Evolutionary conservation across 306 rosid species (phyloP).

Genomic region (cucumber (Cucumis sativus)): DNA sequence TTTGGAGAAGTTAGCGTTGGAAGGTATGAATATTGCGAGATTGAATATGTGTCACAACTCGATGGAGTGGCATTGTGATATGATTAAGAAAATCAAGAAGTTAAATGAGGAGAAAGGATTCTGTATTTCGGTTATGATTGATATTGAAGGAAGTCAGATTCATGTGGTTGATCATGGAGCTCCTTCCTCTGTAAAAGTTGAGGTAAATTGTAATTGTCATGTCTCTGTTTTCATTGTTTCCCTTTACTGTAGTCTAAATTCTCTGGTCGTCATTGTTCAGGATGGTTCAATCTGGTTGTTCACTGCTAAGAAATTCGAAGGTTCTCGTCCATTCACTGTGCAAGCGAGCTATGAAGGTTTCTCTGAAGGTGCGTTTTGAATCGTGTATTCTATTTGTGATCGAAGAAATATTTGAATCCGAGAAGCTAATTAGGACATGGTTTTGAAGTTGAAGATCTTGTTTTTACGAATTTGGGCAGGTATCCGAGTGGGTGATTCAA

Average conservation of each 20-base stretch:
- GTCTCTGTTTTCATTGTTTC: not conserved
- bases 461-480: conserved; percentile 22
- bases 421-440: not conserved
- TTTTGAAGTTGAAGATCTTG: not conserved
- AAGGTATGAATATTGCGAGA: conserved; percentile 85
- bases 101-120: conserved; percentile 55
- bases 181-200: conserved; percentile 65
- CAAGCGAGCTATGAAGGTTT: conserved; percentile 61
- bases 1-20: conserved; percentile 63
- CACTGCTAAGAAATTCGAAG: conserved; percentile 50
- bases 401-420: not conserved
- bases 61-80: conserved; percentile 68
- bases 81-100: conserved; percentile 59
- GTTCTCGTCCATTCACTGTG: conserved; percentile 63
- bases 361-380: conserved; percentile 39
- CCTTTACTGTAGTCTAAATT: not conserved
- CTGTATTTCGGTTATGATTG: conserved; percentile 77
- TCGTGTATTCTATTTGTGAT: not conserved
- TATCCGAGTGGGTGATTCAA: conserved; percentile 60
- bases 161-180: conserved; percentile 86
- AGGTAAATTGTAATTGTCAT: conserved; percentile 25
- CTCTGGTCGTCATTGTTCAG: conserved; percentile 25
- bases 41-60: conserved; percentile 84
- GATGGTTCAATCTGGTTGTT: conserved; percentile 68
- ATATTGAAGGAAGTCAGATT: conserved; percentile 82